These are phyloP conservation scores for Chrysanthemum makinoi DNA, from an alignment of 129 eudicot species.

Conservation along the genomic window DNA sequence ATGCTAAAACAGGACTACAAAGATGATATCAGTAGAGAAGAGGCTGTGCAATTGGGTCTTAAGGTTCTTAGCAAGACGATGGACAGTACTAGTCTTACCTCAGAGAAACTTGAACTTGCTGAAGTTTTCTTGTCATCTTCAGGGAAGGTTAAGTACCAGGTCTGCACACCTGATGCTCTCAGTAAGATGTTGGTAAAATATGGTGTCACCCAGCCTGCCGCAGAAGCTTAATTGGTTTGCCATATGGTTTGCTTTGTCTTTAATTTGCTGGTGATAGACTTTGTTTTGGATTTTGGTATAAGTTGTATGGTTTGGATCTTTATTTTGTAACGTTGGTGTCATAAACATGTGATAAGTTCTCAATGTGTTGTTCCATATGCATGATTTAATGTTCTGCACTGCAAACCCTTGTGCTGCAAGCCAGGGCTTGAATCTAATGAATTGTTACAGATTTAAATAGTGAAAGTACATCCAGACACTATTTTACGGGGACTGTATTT, in stretches of 20 bases:
- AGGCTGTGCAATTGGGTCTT: constrained; percentile 60
- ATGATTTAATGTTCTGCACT: no score
- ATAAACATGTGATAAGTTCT: no score
- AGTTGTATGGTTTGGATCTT: no score
- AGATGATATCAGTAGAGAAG: constrained; percentile 61
- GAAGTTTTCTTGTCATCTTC: constrained; percentile 53
- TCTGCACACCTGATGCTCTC: constrained; percentile 49
- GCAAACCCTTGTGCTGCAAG: no score
- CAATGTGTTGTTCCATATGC: no score
- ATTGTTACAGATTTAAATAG: not conserved
- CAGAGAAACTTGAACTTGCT: constrained; percentile 71
- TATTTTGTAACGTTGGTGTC: no score
- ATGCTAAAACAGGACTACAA: constrained; percentile 74
- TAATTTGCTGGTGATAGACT: no score
- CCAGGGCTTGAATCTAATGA: no score
- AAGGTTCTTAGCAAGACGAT: constrained; percentile 81
- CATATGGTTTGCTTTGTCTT: no score
- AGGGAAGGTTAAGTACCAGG: constrained; percentile 74
- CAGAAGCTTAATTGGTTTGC: constrained; percentile 34
- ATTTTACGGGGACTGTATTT: no score
- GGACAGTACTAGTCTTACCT: constrained; percentile 51
- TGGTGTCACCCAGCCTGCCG: constrained; percentile 64
- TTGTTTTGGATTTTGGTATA: no score
- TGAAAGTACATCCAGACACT: constrained; percentile 7
- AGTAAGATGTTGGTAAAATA: constrained; percentile 51